Evolutionary conservation across 805 yeast genomes (phyloP).

Genomic region (Candida suzukii): DNA sequence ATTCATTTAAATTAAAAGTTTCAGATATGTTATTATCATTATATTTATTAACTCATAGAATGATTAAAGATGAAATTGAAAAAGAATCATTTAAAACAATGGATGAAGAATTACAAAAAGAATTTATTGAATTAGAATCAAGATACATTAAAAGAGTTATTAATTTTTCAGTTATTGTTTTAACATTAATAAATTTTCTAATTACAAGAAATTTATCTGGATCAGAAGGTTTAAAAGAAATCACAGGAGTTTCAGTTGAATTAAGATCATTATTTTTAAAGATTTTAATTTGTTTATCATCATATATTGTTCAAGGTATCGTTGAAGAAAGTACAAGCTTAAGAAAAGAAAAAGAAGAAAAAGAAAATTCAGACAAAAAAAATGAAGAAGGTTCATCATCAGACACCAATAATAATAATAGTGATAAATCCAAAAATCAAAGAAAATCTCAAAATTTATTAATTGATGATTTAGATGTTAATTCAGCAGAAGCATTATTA

Average conservation of each 20-base stretch:
- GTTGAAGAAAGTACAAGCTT: not conserved
- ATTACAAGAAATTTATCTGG: conserved; percentile 5
- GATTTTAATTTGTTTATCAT: conserved; percentile 8
- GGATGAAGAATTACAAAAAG: conserved; percentile 3
- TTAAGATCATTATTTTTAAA: conserved; percentile 15
- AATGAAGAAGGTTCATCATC: not conserved
- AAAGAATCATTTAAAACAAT: conserved; percentile 7
- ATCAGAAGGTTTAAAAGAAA: not conserved
- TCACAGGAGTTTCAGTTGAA: conserved; percentile 15
- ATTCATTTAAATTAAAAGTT: conserved; percentile 7
- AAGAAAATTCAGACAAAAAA: not conserved
- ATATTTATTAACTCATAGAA: conserved; percentile 11
- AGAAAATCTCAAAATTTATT: conserved; percentile 1
- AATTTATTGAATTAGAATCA: conserved; percentile 4
- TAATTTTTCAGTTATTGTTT: conserved; percentile 8
- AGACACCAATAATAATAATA: not conserved
- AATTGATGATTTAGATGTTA: conserved; percentile 13
- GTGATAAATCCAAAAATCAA: not conserved
- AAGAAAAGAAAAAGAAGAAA: not conserved
- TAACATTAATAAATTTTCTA: conserved; percentile 14
- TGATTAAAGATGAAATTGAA: conserved; percentile 5
- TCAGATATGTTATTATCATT: conserved; percentile 14
- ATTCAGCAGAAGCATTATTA: conserved; percentile 7
- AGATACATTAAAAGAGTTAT: conserved; percentile 13
- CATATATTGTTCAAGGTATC: conserved; percentile 8